Base-by-base conservation (phyloP, 495 filamentous ascomycete genomes). In the Durotheca rogersii region DNA sequence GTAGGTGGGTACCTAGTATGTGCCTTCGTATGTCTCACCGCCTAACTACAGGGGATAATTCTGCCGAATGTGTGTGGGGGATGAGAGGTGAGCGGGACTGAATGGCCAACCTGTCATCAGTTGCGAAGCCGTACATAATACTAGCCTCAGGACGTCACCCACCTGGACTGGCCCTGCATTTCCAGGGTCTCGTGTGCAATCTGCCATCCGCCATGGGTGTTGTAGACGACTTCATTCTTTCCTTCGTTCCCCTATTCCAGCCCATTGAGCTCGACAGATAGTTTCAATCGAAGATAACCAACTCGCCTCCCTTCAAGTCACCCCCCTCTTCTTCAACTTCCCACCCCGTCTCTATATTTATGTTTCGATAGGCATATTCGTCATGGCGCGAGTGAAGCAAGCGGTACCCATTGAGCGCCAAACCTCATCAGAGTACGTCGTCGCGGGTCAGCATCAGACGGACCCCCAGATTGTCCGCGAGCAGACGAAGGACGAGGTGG, bases 351-450 rank as follows among this genome's bases (percentile, higher is more conserved):
- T 36, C 29, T 45, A 34, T 32, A 19, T 37, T 15, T 29, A n/a
- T 29, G 47, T 35, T 14, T 27, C 4, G 9, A 2, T 33, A 40
- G 32, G 33, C 51, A 34, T 23, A 30, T 23, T 9, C 23, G 39
- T 43, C 49, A 90, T 90, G 87, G 86, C 85, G 51, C 80, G 86
- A 53, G 76, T 76, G 47, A 90, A 90, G 65, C 84, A 87, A 72
- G 62, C 79, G 30, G 75, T 75, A 46, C 85, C 87, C 9, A 61
- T 86, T 36, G 81, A 82, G 64, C 77, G 86, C 63, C 76, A 80
- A 43, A 70, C 79, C 1, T 88, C 85, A 9, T 85, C 82, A 7
- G 80, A 86, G 51, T 79, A 81, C 57, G 68, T 68, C 25, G 68
- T 68, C 29, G 68, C 71, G 42, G 68, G 65, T 42, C 64, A 65